Evolutionary conservation across 495 filamentous ascomycete genomes (phyloP), one percentile per base, ranked within the genome.

Genomic region (Annulohypoxylon moriforme): DNA sequence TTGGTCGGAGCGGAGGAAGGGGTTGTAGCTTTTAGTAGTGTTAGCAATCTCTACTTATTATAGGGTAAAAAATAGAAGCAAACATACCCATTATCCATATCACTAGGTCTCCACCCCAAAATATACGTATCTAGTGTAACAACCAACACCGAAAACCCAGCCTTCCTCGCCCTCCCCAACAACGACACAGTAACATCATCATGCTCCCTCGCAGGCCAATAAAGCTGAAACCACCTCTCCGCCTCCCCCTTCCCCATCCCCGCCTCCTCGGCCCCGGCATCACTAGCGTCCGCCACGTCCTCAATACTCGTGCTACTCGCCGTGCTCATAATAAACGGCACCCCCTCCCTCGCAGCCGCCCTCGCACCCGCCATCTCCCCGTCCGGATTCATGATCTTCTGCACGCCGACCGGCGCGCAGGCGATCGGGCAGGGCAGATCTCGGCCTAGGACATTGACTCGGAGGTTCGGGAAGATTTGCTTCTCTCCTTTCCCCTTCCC

Each of bases 11-110:
- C 72, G 62, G 1, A 74, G 60, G 59, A 74, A 74, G 1, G 72
- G 72, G 29, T 74, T 74, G 40, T 74, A 74, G 2, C 71, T 74
- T 33, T 20, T 27, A 0, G 8, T 20, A 10, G 1, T 29, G 0
- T 8, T 10, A 31, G 52, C 33, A 62, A 31, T 11, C 16, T 10
- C 14, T n/a, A 25, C 18, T 29, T 18, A 18, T 4, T 49, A 16
- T n/a, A 16, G 46, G 33, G 49, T n/a, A 16, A n/a, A 57, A n/a
- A 25, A 11, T 7, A 4, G 44, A 0, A 13, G n/a, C 0, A 46
- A n/a, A 80, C 76, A 57, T 86, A 90, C 46, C 80, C 88, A 63
- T 87, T 85, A 74, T 90, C 89, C 66, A 91, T 78, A 76, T 91
- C 89, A 2, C 81, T 82, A 1, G 88, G 89, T 60, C 88, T 80